Evolutionary conservation across 2,329 filamentous ascomycete species (phyloP), one percentile per base, ranked within the genome.

Genomic region (Lecanicillium sp.): DNA sequence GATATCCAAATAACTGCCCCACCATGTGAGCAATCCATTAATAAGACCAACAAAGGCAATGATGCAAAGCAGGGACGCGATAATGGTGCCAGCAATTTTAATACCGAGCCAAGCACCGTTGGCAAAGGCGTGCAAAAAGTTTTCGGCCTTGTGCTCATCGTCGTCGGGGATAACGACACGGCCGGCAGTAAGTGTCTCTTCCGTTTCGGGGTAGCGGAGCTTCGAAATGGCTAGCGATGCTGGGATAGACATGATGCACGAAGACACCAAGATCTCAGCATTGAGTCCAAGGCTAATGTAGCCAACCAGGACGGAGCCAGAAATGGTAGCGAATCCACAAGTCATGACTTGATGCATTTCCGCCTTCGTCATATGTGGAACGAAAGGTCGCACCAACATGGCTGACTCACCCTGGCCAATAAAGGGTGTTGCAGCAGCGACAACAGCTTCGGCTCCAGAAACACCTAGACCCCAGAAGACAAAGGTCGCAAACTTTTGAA

Each of bases 221-320:
- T 95, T 95, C 46, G 84, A 90, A 44, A 92, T 80, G 36, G 88
- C 88, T 12, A 95, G 72, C 4, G 87, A 94, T 1, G 88, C 88
- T 0, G 89, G 89, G 47, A 95, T 95, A 51, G 83, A 89, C 89
- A 95, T 95, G 58, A 95, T 88, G 56, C 88, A 95, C 7, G 85
- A 89, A 3, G 86, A 94, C 19, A 95, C 83, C 33, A 95, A 70
- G 3, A 85, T 88, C 58, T 94, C 83, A 1, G 85, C 70, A 58
- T 88, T 92, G 40, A 95, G 71, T 29, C 88, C 88, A 51, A 95
- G 78, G 19, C 71, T 68, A 46, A 95, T 89, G 60, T 94, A 95
- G 12, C 84, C 85, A 19, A 92, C 82, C 28, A 95, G 68, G 11
- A 94, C 85, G 52, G 81, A 87, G 44, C 89, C 89, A 11, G 88